These are phyloP conservation scores for Suillus brevipes DNA, from an alignment of 768 basidiomycete genomes.

Conservation along the genomic window DNA sequence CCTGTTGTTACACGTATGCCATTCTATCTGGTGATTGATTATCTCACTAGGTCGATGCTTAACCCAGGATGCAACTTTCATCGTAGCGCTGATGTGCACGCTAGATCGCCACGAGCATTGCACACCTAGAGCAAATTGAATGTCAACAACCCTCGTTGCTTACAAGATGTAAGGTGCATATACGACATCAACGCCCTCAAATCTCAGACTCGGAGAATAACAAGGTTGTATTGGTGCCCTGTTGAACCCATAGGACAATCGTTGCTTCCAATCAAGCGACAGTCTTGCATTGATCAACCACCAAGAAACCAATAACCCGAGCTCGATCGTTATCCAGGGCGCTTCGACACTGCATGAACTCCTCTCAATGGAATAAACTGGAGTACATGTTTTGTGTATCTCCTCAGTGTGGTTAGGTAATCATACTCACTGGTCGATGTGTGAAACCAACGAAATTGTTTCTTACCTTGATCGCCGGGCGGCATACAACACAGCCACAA, in stretches of 20 bases:
- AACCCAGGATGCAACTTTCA: not conserved
- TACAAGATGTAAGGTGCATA: conserved; percentile 33
- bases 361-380: too few species aligned
- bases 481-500: not conserved
- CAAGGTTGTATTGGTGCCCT: too few species aligned
- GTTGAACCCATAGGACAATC: too few species aligned
- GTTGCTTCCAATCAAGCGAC: too few species aligned
- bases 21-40: not conserved
- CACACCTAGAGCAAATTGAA: not conserved
- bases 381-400: too few species aligned
- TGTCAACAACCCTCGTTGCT: too few species aligned
- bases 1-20: not conserved
- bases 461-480: not conserved
- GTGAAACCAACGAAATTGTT: not conserved
- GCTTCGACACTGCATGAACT: too few species aligned
- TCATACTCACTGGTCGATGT: not conserved
- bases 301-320: not conserved
- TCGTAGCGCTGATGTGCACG: not conserved
- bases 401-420: too few species aligned
- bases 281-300: not conserved
- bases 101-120: not conserved
- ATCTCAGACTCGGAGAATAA: too few species aligned
- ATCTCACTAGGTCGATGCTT: not conserved
- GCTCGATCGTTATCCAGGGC: too few species aligned
- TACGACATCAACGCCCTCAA: conserved; percentile 73